Conservation (phyloP, 1,284 basidiomycete genomes). For the Vanrija sp. region DNA sequence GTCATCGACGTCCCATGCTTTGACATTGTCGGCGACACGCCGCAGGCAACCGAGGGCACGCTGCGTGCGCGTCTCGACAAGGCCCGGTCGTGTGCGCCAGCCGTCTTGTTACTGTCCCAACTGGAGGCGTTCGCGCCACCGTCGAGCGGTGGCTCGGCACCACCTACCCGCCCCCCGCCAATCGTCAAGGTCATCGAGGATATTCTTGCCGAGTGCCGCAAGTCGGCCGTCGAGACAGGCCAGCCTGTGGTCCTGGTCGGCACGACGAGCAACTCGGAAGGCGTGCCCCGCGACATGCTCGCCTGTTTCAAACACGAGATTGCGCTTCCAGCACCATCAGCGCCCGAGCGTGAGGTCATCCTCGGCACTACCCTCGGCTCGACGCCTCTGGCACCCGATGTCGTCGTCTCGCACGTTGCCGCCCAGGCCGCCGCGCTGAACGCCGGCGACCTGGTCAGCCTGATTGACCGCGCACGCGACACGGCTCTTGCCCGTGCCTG, state of each 20-base stretch:
- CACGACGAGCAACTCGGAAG: constrained; percentile 66
- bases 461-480: constrained; percentile 63
- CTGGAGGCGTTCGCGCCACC: constrained; percentile 76
- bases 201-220: constrained; percentile 15
- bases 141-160: constrained; percentile 57
- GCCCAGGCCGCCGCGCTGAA: constrained; percentile 89
- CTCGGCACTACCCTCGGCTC: constrained; percentile 56
- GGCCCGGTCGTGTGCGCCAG: constrained; percentile 76
- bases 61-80: constrained; percentile 74
- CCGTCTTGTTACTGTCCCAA: constrained; percentile 75
- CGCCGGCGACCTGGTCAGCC: constrained; percentile 72
- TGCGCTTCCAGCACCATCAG: constrained; percentile 70
- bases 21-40: constrained; percentile 74
- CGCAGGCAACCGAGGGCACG: constrained; percentile 70
- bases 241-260: constrained; percentile 69
- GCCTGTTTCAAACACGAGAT: constrained; percentile 87
- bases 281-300: constrained; percentile 64
- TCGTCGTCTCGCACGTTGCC: constrained; percentile 68
- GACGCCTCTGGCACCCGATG: constrained; percentile 65
- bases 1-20: constrained; percentile 82
- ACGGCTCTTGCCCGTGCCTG: constrained; percentile 57
- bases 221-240: constrained; percentile 33
- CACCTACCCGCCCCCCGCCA: constrained; percentile 20
- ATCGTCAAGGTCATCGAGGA: constrained; percentile 37
- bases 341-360: constrained; percentile 66